Conservation (phyloP, 345 rosid genomes). For the Kandelia obovata region DNA sequence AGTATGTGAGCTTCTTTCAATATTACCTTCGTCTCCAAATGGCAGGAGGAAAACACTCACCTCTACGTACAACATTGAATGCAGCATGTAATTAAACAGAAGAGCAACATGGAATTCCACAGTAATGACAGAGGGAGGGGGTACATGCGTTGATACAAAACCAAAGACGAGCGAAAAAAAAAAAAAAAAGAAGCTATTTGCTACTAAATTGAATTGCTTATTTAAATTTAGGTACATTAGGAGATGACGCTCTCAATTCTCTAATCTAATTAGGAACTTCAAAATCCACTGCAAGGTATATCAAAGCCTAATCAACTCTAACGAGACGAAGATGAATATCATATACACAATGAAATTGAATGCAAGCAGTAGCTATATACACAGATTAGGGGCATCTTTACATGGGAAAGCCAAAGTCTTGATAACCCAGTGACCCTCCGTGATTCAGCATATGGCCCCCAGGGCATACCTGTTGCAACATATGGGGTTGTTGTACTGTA, state of each 20-base stretch:
- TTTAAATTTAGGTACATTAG: neutral
- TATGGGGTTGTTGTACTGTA: constrained; percentile 22
- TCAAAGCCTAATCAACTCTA: neutral
- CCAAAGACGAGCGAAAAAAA: neutral
- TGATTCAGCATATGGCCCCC: constrained; percentile 19
- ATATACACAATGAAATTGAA: constrained; percentile 5
- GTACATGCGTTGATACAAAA: neutral
- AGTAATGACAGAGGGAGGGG: no score
- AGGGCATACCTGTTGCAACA: constrained; percentile 19
- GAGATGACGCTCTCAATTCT: neutral
- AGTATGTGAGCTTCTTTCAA: no score
- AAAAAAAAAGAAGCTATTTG: neutral
- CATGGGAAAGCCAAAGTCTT: constrained; percentile 24
- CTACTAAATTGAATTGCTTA: constrained; percentile 7
- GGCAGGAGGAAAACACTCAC: no score
- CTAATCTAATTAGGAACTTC: neutral
- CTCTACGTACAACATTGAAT: no score
- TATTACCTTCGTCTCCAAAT: no score
- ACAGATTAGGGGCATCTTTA: constrained; percentile 12
- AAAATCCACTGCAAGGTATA: neutral
- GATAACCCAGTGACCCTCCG: constrained; percentile 23
- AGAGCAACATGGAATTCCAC: no score
- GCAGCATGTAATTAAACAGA: no score
- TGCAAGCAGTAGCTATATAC: neutral
- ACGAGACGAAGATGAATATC: neutral